These are phyloP conservation scores for Aspergillus sp. DNA, from an alignment of 2,329 filamentous ascomycete species.

Conservation along the genomic window DNA sequence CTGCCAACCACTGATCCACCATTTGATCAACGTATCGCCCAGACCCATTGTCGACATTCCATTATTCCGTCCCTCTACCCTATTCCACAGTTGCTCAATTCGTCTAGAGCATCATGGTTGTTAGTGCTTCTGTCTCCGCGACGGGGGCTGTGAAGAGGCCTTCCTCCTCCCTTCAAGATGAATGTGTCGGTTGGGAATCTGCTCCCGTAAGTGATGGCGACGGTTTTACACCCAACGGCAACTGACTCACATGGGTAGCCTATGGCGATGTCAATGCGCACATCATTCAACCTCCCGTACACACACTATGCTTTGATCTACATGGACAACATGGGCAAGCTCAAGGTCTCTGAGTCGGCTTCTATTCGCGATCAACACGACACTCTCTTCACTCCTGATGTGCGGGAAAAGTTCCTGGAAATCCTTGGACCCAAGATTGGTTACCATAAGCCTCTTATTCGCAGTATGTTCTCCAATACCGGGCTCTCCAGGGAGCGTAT, in stretches of 20 bases:
- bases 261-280: slow-evolving; percentile 24
- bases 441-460: slow-evolving; percentile 24
- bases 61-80: not conserved
- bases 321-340: slow-evolving; percentile 30
- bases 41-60: not conserved
- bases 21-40: not conserved
- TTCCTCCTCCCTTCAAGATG: slow-evolving; percentile 27
- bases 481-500: not conserved
- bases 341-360: slow-evolving; percentile 31
- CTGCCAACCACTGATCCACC: not conserved
- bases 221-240: not conserved
- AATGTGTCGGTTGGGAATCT: slow-evolving; percentile 27
- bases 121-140: slow-evolving; percentile 21
- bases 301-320: slow-evolving; percentile 37
- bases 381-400: slow-evolving; percentile 32
- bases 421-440: slow-evolving; percentile 30
- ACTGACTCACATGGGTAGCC: slow-evolving; percentile 16
- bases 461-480: slow-evolving; percentile 23
- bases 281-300: slow-evolving; percentile 28
- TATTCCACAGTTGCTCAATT: not conserved
- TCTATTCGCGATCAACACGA: slow-evolving; percentile 30
- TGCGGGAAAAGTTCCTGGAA: slow-evolving; percentile 35
- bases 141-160: slow-evolving; percentile 30
- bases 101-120: slow-evolving; percentile 25
- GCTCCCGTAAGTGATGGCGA: slow-evolving; percentile 24